Evolutionary conservation across 768 basidiomycete genomes (phyloP).

Genomic region (Rhodotorula sphaerocarpa): DNA sequence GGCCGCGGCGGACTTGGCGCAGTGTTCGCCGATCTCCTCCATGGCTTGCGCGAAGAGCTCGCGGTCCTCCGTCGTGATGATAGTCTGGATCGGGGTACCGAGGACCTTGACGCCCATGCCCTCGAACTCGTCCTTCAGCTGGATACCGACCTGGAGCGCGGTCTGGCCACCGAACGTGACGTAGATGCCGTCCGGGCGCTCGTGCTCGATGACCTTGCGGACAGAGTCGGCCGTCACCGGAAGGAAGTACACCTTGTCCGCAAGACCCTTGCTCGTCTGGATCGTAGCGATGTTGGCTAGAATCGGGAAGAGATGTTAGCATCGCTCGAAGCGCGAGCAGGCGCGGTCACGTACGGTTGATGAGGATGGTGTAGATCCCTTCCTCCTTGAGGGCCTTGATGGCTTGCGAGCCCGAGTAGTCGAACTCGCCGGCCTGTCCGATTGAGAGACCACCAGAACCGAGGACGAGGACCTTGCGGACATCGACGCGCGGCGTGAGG

Average conservation of each 20-base stretch:
- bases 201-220: conserved; percentile 94
- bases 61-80: conserved; percentile 94
- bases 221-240: conserved; percentile 98
- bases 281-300: conserved; percentile 86
- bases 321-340: neutral
- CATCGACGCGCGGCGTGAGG: conserved; percentile 55
- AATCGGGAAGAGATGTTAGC: neutral
- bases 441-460: conserved; percentile 97
- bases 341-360: conserved; percentile 55
- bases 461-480: conserved; percentile 89
- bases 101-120: conserved; percentile 82
- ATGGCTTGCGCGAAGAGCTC: conserved; percentile 89
- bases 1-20: conserved; percentile 80
- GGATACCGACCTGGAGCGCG: conserved; percentile 90
- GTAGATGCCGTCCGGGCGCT: conserved; percentile 98
- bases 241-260: conserved; percentile 99
- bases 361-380: conserved; percentile 96
- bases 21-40: conserved; percentile 91
- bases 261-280: conserved; percentile 52
- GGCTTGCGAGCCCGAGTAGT: conserved; percentile 98
- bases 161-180: conserved; percentile 98
- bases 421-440: conserved; percentile 98
- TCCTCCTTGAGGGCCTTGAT: conserved; percentile 99
- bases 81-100: conserved; percentile 92
- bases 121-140: conserved; percentile 92